Conservation (phyloP, 2,329 filamentous ascomycete species). For the Aquanectria penicillioides region DNA sequence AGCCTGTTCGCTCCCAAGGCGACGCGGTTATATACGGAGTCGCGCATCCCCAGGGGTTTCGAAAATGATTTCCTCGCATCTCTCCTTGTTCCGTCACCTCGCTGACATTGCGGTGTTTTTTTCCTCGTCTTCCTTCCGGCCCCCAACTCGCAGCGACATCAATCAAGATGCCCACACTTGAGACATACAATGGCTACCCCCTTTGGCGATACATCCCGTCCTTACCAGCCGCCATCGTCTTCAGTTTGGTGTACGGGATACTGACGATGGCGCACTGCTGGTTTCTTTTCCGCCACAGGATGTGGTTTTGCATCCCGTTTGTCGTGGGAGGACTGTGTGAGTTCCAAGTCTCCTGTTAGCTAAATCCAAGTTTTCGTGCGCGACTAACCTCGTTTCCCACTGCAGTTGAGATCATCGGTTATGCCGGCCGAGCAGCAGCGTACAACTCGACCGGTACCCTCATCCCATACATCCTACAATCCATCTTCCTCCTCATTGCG, state of each 20-base stretch:
- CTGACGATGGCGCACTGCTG: slow-evolving; percentile 53
- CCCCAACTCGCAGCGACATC: too few relatives aligned
- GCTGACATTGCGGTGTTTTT: too few relatives aligned
- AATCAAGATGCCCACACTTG: slow-evolving; percentile 37
- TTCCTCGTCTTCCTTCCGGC: too few relatives aligned
- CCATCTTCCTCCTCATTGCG: slow-evolving; percentile 53
- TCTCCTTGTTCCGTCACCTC: too few relatives aligned
- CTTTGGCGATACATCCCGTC: slow-evolving; percentile 51
- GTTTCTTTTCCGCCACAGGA: slow-evolving; percentile 53
- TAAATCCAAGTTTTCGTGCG: not conserved
- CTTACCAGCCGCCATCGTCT: slow-evolving; percentile 55
- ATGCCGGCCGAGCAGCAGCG: slow-evolving; percentile 47
- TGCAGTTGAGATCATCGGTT: slow-evolving; percentile 50
- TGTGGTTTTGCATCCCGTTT: slow-evolving; percentile 61
- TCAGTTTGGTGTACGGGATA: slow-evolving; percentile 55
- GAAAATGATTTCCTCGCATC: too few relatives aligned
- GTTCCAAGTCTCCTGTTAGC: slow-evolving; percentile 35
- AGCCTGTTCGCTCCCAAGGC: too few relatives aligned
- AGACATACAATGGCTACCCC: slow-evolving; percentile 36
- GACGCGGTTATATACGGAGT: too few relatives aligned
- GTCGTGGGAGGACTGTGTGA: slow-evolving; percentile 56
- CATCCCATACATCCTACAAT: slow-evolving; percentile 52
- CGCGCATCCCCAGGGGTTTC: too few relatives aligned
- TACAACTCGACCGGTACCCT: slow-evolving; percentile 48
- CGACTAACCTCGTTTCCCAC: not conserved